Evolutionary conservation across 768 basidiomycete species (phyloP).

Genomic region (Panellus pusillus): DNA sequence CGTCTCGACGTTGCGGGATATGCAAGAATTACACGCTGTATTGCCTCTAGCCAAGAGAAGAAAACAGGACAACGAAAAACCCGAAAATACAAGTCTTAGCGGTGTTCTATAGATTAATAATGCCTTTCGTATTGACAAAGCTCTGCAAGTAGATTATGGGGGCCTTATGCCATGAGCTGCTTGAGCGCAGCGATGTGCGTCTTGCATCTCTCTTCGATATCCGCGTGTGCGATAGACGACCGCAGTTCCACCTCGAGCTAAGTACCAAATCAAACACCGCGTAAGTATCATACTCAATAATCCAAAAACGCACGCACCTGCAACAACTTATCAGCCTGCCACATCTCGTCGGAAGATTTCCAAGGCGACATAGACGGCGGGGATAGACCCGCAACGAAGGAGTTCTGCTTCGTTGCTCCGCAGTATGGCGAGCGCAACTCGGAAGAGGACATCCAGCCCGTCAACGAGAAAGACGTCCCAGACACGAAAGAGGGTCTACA

Average conservation of each 20-base stretch:
- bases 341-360: constrained; percentile 91
- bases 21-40: no score
- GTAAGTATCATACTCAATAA: not conserved
- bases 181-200: constrained; percentile 38
- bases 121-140: no score
- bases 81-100: no score
- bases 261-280: not conserved
- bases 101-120: no score
- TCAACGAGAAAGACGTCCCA: constrained; percentile 97
- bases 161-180: constrained; percentile 25
- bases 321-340: constrained; percentile 88
- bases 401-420: constrained; percentile 83
- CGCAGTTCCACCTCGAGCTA: constrained; percentile 50
- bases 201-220: constrained; percentile 47
- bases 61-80: no score
- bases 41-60: no score
- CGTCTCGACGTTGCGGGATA: no score
- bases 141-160: not conserved
- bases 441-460: constrained; percentile 87
- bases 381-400: constrained; percentile 78
- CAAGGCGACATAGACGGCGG: constrained; percentile 85
- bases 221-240: constrained; percentile 40
- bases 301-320: constrained; percentile 54
- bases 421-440: constrained; percentile 86
- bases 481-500: constrained; percentile 86